phyloP scores from a whole-genome alignment of 2,329 filamentous ascomycete genomes.

The Didymella sp. region DNA sequence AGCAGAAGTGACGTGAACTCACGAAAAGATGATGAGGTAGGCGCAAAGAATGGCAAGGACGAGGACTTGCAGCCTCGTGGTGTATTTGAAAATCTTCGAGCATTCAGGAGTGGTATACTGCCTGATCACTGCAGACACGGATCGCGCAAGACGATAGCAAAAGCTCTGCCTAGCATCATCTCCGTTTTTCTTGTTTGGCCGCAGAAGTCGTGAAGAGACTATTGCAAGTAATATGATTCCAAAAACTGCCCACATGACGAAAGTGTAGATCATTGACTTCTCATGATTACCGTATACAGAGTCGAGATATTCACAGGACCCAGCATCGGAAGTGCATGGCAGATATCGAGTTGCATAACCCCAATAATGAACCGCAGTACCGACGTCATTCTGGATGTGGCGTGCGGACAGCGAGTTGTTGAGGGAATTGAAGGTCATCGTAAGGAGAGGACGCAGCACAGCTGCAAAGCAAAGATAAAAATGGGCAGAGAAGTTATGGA shows the following conservation, averaged over 20 bases:
- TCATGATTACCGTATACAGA: conserved; percentile 61
- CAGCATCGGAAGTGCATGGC: conserved; percentile 63
- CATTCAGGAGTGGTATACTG: conserved; percentile 66
- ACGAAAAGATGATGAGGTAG: conserved; percentile 71
- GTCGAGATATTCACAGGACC: conserved; percentile 64
- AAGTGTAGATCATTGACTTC: conserved; percentile 60
- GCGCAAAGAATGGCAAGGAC: conserved; percentile 62
- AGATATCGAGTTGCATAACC: conserved; percentile 60
- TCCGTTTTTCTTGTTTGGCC: conserved; percentile 19
- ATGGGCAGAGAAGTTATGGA: conserved; percentile 2
- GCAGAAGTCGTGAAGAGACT: conserved; percentile 37
- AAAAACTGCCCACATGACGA: conserved; percentile 62
- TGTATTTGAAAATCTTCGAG: conserved; percentile 66
- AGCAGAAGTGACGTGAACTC: not conserved
- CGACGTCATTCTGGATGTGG: conserved; percentile 7
- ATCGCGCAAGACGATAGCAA: conserved; percentile 30
- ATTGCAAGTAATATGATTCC: conserved; percentile 53
- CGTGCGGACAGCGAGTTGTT: conserved; percentile 11
- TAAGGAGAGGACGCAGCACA: conserved; percentile 18
- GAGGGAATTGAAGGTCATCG: conserved; percentile 7
- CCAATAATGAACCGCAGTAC: conserved; percentile 53
- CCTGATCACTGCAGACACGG: conserved; percentile 52
- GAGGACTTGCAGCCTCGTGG: conserved; percentile 70
- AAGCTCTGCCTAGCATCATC: conserved; percentile 25
- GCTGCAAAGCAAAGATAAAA: conserved; percentile 10